Evolutionary conservation across 139 green algal genomes (phyloP).

Genomic region (Auxenochlorella pyrenoidosa): DNA sequence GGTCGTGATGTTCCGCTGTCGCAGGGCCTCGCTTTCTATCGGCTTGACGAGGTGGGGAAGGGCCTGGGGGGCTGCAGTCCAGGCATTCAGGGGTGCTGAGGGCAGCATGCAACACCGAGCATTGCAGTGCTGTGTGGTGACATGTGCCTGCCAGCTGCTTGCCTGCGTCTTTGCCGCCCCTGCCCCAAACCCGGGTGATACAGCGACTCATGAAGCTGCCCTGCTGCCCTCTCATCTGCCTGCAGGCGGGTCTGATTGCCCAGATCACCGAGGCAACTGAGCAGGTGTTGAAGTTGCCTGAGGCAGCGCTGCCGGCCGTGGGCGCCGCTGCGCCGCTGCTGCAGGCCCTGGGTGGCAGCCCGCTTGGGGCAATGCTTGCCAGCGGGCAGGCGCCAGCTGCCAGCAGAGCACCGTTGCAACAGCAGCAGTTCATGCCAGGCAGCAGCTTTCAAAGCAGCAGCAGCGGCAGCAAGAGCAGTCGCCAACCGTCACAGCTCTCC

Average conservation of each 20-base stretch:
- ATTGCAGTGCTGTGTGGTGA: too few relatives aligned
- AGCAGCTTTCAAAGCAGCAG: constrained; percentile 3
- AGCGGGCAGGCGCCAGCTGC: background rate
- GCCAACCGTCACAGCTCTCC: background rate
- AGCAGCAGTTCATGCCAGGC: background rate
- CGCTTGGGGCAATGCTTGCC: background rate
- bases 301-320: background rate
- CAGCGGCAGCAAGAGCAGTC: background rate
- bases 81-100: too few relatives aligned
- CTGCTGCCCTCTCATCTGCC: too few relatives aligned
- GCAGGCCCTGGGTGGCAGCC: background rate
- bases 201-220: too few relatives aligned
- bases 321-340: constrained; percentile 16
- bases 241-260: constrained; percentile 17
- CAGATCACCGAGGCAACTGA: constrained; percentile 18
- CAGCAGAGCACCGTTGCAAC: background rate
- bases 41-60: background rate
- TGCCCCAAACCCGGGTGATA: too few relatives aligned
- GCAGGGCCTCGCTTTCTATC: constrained; percentile 13
- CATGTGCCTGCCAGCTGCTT: too few relatives aligned
- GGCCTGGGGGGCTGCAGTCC: too few relatives aligned
- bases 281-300: constrained; percentile 27
- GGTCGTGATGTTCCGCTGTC: background rate
- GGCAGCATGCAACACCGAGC: too few relatives aligned
- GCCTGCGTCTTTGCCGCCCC: too few relatives aligned